phyloP scores from a whole-genome alignment of 2,329 filamentous ascomycete genomes.

The Fusarium kyushuense region DNA sequence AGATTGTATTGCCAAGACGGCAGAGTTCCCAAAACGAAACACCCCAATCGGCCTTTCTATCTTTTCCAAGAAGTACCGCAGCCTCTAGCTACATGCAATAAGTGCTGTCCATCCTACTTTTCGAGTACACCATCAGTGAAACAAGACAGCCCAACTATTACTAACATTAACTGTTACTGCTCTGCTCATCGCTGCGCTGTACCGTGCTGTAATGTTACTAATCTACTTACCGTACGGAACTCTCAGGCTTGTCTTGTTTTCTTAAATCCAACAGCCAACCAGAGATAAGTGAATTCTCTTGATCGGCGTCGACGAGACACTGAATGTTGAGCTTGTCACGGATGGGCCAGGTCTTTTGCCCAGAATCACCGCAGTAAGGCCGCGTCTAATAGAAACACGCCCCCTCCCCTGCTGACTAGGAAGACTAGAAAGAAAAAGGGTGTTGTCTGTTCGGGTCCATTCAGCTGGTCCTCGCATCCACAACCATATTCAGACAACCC shows the following conservation, averaged over 20 bases:
- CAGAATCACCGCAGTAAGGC: slow-evolving; percentile 49
- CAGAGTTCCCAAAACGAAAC: slow-evolving; percentile 4
- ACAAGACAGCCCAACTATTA: neutral
- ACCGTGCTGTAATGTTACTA: neutral
- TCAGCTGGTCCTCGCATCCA: slow-evolving; percentile 31
- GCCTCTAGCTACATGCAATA: slow-evolving; percentile 5
- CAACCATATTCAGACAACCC: slow-evolving; percentile 34
- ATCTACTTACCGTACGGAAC: neutral
- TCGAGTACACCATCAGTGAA: neutral
- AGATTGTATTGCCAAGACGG: slow-evolving; percentile 16
- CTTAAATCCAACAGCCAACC: slow-evolving; percentile 34
- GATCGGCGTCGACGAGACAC: slow-evolving; percentile 51
- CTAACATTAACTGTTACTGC: neutral
- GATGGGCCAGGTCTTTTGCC: slow-evolving; percentile 34
- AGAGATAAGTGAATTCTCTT: slow-evolving; percentile 28
- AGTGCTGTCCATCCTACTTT: neutral
- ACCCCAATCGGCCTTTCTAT: slow-evolving; percentile 7
- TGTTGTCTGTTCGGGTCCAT: slow-evolving; percentile 26
- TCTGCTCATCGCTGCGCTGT: neutral
- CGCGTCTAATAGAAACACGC: slow-evolving; percentile 42
- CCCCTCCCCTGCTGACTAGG: slow-evolving; percentile 9
- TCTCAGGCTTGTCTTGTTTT: slow-evolving; percentile 19
- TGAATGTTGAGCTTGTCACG: slow-evolving; percentile 42
- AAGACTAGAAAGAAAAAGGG: neutral
- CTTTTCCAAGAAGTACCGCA: slow-evolving; percentile 13